Evolutionary conservation across 805 yeast genomes (phyloP), one percentile per base, ranked within the genome.

Genomic region (Candida arabinofermentans): DNA sequence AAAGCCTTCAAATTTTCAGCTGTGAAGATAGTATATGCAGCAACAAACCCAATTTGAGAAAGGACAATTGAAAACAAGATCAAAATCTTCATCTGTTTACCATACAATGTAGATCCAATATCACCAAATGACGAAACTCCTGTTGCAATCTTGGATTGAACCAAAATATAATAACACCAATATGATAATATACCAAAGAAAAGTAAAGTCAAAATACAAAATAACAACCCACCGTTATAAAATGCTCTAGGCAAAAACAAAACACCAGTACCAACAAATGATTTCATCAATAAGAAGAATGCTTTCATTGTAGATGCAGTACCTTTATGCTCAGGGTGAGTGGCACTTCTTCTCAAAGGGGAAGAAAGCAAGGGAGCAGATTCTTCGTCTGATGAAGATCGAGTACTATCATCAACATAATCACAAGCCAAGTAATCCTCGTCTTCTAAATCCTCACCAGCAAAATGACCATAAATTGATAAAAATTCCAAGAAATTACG

Each of bases 401-500:
- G n/a, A 14, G 22, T 19, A 12, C 40, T 52, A 13, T 49, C 50
- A 47, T 71, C 74, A 45, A 71, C 75, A 47, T 71, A 75, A 45
- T 71, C 75, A 47, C 80, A 76, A 1, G 77, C 75, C 57, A 65
- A 69, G 52, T 44, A 75, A 54, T 80, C 89, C 41, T 75, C 81
- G 54, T 79, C 84, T 53, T 83, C 91, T 40, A 85, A 71, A 30
- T 81, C 77, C 61, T 85, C 93, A 57, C 95, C 95, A 2, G 93
- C 93, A 63, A 86, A 86, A 66, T 86, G 91, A 6, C 95, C 95
- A 61, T 86, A 86, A 7, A 86, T 71, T 48, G 85, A 80, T 35
- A 86, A 66, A 55, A 86, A 86, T 59, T 86, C 93, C 51, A 85
- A 69, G 49, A 86, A 86, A 59, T 85, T 86, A 44, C 78, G 73